Evolutionary conservation across 768 basidiomycete genomes (phyloP), one percentile per base, ranked within the genome.

Genomic region (Psilocybe cyanescens): DNA sequence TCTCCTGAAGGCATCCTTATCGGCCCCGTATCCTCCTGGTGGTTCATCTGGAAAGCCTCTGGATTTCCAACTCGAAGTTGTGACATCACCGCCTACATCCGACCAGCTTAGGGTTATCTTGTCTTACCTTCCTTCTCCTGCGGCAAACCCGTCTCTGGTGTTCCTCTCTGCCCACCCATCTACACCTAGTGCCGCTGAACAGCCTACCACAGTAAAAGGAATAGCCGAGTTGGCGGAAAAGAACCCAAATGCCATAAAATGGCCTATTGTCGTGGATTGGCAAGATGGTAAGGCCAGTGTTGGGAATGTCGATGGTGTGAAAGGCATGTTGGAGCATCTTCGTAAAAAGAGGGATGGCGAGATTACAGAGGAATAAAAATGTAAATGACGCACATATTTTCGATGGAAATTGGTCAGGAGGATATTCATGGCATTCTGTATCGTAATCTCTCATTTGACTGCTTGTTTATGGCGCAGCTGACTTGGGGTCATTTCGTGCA

Each of bases 221-320:
- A 75, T 92, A 8, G 75, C 75, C 2, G 74, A 80, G 30, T 78
- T 91, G 8, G 89, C 79, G 0, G 66, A 75, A 47, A 77, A 79
- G 71, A 86, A 86, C 59, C 88, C 86, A 1, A 79, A 78, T 12
- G 85, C 83, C 14, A 72, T 92, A 65, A 90, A 86, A 64, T 93
- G 90, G 90, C 91, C 91, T 0, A 82, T 93, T 49, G 89, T 93
- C 0, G 91, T 93, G 1, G 86, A 93, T 65, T 93, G 91, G 91
- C 74, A 78, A 14, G 81, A 78, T 24, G 91, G 91, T 1, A 79
- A 79, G 45, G 89, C 85, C 8, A 81, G 81, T 17, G 74, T 92
- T 0, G 91, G 91, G 0, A 85, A 89, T 61, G 76, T 87, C 16
- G 88, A 90, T 5, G 86, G 87, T 17, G 91, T 91, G n/a, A 83